A percentile compares a stretch with the other conserved stretches of the same genome.
phyloP scores from a whole-genome alignment of 768 basidiomycete genomes.

The Collybia nuda region DNA sequence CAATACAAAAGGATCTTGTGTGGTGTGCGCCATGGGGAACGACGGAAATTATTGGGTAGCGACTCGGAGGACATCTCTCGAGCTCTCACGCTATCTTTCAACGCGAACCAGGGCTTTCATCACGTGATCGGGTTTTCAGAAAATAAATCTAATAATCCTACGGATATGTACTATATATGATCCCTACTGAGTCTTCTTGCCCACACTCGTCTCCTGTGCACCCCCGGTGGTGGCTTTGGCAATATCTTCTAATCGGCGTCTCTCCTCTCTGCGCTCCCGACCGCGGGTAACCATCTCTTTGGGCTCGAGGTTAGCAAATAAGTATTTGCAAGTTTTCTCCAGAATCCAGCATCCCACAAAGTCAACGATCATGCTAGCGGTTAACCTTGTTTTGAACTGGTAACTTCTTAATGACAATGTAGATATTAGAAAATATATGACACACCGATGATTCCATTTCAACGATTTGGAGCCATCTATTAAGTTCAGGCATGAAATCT shows the following conservation, averaged over 20 bases:
- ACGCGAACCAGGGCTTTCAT: no score
- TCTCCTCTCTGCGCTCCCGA: constrained; percentile 73
- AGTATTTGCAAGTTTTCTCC: constrained; percentile 77
- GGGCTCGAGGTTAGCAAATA: constrained; percentile 89
- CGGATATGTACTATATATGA: no score
- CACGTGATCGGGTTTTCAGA: no score
- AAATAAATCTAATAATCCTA: no score
- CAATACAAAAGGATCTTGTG: no score
- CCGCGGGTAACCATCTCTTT: constrained; percentile 83
- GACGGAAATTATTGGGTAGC: no score
- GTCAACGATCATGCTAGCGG: constrained; percentile 81
- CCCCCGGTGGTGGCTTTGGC: not conserved
- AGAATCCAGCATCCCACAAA: constrained; percentile 87
- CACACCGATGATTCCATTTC: constrained; percentile 80
- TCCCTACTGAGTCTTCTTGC: constrained; percentile 21
- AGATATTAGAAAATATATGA: constrained; percentile 12
- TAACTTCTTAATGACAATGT: not conserved
- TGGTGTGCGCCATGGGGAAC: no score
- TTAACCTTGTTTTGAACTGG: constrained; percentile 84
- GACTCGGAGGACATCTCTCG: no score
- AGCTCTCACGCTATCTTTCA: no score
- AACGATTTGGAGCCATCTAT: constrained; percentile 95
- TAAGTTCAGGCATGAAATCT: constrained; percentile 93
- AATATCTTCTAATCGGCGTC: constrained; percentile 39
- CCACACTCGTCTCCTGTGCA: constrained; percentile 7